These are phyloP conservation scores for Epichloe sylvatica DNA, from an alignment of 2,329 filamentous ascomycete species.

Conservation along the genomic window DNA sequence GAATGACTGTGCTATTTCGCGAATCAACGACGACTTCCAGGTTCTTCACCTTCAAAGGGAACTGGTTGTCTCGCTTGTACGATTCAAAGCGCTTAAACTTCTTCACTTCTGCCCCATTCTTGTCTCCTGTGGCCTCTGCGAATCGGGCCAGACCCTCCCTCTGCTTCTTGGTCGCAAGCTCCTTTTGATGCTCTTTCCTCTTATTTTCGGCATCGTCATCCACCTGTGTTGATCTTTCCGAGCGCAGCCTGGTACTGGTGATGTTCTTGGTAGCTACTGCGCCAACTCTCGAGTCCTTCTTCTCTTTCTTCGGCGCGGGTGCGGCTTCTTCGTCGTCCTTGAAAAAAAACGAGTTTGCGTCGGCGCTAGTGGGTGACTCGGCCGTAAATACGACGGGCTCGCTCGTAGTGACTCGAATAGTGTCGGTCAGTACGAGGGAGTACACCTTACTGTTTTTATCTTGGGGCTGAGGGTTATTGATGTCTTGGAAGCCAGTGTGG, in stretches of 20 bases:
- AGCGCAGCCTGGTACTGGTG: slow-evolving; percentile 80
- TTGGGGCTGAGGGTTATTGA: slow-evolving; percentile 74
- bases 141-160: slow-evolving; percentile 76
- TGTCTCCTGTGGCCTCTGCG: slow-evolving; percentile 66
- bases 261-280: slow-evolving; percentile 92
- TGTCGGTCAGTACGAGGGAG: slow-evolving; percentile 84
- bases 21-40: slow-evolving; percentile 79
- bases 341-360: slow-evolving; percentile 98
- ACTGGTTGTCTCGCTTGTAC: slow-evolving; percentile 94
- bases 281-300: slow-evolving; percentile 68
- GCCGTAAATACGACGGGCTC: slow-evolving; percentile 85
- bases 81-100: slow-evolving; percentile 99
- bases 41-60: slow-evolving; percentile 70
- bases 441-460: slow-evolving; percentile 85
- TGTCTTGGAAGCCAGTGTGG: slow-evolving; percentile 77
- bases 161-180: slow-evolving; percentile 75
- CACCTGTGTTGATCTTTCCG: slow-evolving; percentile 73
- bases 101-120: slow-evolving; percentile 87
- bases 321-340: slow-evolving; percentile 87
- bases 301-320: slow-evolving; percentile 78
- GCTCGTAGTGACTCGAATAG: slow-evolving; percentile 68
- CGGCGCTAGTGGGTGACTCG: slow-evolving; percentile 79
- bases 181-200: slow-evolving; percentile 83
- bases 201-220: slow-evolving; percentile 83
- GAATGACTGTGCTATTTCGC: slow-evolving; percentile 78